Evolutionary conservation across 176 grass and related monocot species (phyloP), one percentile per base, ranked within the genome.

Genomic region (Cocos nucifera): DNA sequence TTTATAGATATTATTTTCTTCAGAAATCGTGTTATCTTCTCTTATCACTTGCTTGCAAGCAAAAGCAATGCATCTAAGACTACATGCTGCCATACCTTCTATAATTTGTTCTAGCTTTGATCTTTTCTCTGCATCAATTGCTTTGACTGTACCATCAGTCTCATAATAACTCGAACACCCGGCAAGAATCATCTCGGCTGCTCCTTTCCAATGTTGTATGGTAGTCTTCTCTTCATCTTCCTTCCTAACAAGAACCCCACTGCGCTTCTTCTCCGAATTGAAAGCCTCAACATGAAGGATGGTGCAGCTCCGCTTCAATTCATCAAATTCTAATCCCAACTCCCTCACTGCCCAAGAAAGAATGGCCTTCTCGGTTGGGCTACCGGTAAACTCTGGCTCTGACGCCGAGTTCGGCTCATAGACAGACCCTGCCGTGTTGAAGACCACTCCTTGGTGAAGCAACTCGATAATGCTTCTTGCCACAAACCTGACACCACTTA

Each of bases 231-330:
- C 0, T 14, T 44, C 35, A 44, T 6, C 57, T 27, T 59, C 75
- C 62, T 88, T 84, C 17, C n/a, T 60, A 19, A 87, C 15, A 44
- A 85, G 19, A 29, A 90, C 73, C 20, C 87, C 86, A 6, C 92
- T 97, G 53, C 75, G 80, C 73, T 97, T 97, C 88, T 91, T 97
- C 64, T 88, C 78, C 3, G 92, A 97, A 71, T 91, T 97, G 63
- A 97, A 97, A 2, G 92, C 83, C 81, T 97, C 84, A 2, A 97
- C 81, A 69, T 57, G 78, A 35, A 97, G 1, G 25, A 97, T 69
- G 69, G 75, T 79, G 72, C 62, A 80, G 50, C 25, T 48, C 50
- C 69, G 56, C 66, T 73, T 85, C 16, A 91, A 4, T 4, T 55
- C 35, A 2, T 67, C 55, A 9, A 49, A 49, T 58, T 88, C 78